Evolutionary conservation across 192 early-diverging fungal genomes (phyloP), one percentile per base, ranked within the genome.

Genomic region (Coemansia sp.): DNA sequence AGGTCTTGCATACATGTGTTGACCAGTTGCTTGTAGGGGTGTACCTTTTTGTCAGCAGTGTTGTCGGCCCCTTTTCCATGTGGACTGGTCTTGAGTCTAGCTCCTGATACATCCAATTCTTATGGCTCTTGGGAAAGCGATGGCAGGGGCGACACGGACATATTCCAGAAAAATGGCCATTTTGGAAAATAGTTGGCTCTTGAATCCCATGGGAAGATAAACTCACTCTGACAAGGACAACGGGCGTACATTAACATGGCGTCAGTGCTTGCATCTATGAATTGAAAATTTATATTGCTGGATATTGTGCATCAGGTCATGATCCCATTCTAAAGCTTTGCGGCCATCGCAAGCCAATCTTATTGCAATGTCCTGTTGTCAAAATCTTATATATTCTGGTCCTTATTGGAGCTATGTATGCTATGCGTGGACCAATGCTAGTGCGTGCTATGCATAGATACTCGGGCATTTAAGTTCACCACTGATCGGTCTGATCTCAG

Each of bases 1-100:
- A 57, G 27, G 54, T 57, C 33, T 57, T 57, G 54, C 17, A 57
- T 57, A 16, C 54, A 57, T 35, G 54, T 14, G 54, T 57, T 17
- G 27, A 14, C 5, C 14, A 13, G 33, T 33, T 57, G 33, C 54
- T 33, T 57, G 13, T n/a, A 34, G 34, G 54, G 6, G 2, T 57
- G 31, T 57, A 34, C 31, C 54, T 17, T 57, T 54, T 54, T 57
- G 29, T 33, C 31, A 35, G 14, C 16, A 57, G 31, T 1, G 31
- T 16, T 34, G 54, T 33, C 33, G 31, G 54, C 3, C 3, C 35
- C n/a, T 33, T 6, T 31, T 33, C 16, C 54, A 33, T 17, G 54
- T 31, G 54, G 31, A 2, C 54, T 16, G 16, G 54, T 34, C 29
- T n/a, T 34, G 54, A 17, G 31, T 13, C 14, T 33, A 16, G 54